Conservation (phyloP, 371 early-diverging fungal genomes). For the Circinella minor region DNA sequence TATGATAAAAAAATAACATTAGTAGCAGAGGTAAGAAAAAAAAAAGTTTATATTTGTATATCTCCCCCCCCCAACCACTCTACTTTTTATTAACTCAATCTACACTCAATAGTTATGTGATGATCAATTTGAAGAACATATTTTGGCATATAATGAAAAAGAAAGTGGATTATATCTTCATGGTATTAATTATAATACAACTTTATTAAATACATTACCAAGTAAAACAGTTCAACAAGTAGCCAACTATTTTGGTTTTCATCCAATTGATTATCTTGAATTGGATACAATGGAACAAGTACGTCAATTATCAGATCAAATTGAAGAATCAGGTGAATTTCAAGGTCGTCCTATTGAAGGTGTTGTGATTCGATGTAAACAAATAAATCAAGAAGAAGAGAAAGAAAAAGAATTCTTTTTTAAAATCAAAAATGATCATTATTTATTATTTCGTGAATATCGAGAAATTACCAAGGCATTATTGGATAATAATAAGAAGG, state of each 20-base stretch:
- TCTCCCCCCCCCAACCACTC: no score
- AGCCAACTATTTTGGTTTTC: conserved; percentile 82
- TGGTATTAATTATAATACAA: conserved; percentile 87
- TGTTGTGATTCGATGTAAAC: conserved; percentile 86
- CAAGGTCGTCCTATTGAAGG: conserved; percentile 82
- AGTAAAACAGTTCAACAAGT: conserved; percentile 61
- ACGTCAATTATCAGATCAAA: conserved; percentile 66
- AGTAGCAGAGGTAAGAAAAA: conserved; percentile 77
- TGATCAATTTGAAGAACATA: conserved; percentile 94
- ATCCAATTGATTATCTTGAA: conserved; percentile 48
- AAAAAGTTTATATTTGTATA: no score
- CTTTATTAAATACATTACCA: conserved; percentile 73
- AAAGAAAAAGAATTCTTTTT: conserved; percentile 67
- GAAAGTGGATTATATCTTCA: conserved; percentile 89
- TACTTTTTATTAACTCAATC: no score
- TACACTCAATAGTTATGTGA: conserved; percentile 75
- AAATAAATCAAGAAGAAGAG: no score
- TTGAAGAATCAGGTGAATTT: conserved; percentile 64
- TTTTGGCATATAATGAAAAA: conserved; percentile 82
- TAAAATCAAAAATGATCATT: conserved; percentile 94
- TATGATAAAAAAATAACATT: conserved; percentile 76
- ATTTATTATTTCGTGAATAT: conserved; percentile 94
- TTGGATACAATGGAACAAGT: conserved; percentile 57
- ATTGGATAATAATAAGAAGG: conserved; percentile 35
- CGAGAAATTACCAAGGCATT: conserved; percentile 84